Percentiles rank a stretch among this genome's conserved stretches.
phyloP scores from a whole-genome alignment of 129 eudicot genomes.

The Centrapalus pauciflorus region DNA sequence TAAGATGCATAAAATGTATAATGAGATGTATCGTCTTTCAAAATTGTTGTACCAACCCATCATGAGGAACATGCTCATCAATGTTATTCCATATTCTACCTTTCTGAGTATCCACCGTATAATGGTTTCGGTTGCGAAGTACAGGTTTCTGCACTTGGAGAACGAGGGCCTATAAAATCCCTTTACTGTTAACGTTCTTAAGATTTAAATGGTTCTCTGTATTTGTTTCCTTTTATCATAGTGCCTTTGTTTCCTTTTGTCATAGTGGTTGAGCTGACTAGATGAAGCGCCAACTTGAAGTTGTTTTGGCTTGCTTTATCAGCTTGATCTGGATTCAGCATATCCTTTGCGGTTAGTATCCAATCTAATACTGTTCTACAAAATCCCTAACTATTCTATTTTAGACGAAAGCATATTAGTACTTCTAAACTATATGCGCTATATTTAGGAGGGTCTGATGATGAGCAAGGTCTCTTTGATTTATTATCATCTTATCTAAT shows the following conservation, averaged over 20 bases:
- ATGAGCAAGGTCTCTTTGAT: neutral
- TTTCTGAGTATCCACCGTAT: neutral
- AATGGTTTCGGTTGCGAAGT: neutral
- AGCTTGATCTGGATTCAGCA: conserved; percentile 40
- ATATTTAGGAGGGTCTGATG: neutral
- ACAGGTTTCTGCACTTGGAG: neutral
- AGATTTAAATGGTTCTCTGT: neutral
- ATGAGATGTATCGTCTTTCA: neutral
- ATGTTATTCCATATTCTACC: neutral
- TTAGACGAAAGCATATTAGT: neutral
- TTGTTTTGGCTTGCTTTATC: conserved; percentile 42
- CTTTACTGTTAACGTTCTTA: conserved; percentile 1
- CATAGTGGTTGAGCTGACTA: conserved; percentile 27
- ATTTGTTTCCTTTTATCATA: conserved; percentile 9
- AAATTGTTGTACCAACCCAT: conserved; percentile 1
- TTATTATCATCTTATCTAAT: neutral
- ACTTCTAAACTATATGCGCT: neutral
- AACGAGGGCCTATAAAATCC: neutral
- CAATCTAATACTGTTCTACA: conserved; percentile 12
- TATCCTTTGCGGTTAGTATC: conserved; percentile 44
- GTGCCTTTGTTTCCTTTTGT: conserved; percentile 15
- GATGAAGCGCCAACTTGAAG: conserved; percentile 49
- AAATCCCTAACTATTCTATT: neutral
- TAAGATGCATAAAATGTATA: neutral
- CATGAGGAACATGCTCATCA: neutral